Base-by-base conservation (phyloP, 2,329 filamentous ascomycete species). In the Pseudocercospora eumusae region DNA sequence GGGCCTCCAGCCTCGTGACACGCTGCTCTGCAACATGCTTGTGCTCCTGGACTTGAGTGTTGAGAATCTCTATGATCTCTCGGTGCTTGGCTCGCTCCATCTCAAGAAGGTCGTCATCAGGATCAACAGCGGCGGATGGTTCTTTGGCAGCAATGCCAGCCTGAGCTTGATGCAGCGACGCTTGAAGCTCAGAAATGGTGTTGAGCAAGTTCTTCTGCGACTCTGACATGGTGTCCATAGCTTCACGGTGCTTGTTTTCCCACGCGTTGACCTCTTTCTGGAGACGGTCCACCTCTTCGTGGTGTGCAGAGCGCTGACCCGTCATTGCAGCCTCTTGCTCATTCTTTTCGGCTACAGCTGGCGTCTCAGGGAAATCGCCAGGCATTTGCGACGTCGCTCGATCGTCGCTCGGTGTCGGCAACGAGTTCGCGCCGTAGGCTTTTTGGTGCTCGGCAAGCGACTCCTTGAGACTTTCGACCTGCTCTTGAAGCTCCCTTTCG, bases 21-120 rank as follows among this genome's bases (percentile, higher is more conserved):
- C 93, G 91, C 67, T 80, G 83, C 65, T 84, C 83, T 69, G 96
- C 88, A 40, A 90, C 85, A 3, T 83, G 79, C 77, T 90, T 93
- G 78, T 96, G 92, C 72, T 92, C 87, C 56, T 93, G 87, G 57
- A 97, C 88, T 73, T 96, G 88, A 62, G 78, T 82, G 65, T 90
- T 89, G 45, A 97, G 77, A 21, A 78, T 73, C 58, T 82, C 80
- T 10, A 86, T 76, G 21, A 82, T 81, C 40, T 83, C 80, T 62
- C 86, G 80, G 23, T 81, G 78, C 66, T 77, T 76, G 4, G 68
- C 42, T 15, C 75, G 74, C 71, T 81, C 78, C 58, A 77, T 70
- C 47, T 79, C 75, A 7, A 80, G 68, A 50, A 70, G 69, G 23
- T 62, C 61, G 3, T 49, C 68, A 4, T 71, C 71, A 31, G 71